Base-by-base conservation (phyloP, 1,139 yeast genomes). In the Scheffersomyces lignicola region DNA sequence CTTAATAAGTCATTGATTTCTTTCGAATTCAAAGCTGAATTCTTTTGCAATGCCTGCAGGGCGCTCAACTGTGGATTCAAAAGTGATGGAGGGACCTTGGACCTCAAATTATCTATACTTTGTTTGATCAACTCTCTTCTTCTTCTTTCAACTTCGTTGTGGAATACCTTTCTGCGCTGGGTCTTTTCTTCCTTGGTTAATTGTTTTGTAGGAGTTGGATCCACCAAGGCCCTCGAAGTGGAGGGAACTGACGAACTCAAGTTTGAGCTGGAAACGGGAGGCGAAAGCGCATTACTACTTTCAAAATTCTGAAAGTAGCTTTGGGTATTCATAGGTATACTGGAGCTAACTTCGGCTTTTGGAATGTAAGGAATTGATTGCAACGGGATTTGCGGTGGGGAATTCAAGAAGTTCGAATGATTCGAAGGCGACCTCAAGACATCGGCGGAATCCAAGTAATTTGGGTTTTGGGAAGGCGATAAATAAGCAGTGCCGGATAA, bases 111-210 rank as follows among this genome's bases (percentile, higher is more conserved):
- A 52, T 82, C 81, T 41, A 84, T 83, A 48, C 83, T 76, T 50
- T 81, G 85, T 54, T 84, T 84, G 45, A 84, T 84, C 47, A 84
- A 63, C 51, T 84, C 94, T 46, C 94, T 69, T 55, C 94, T 70
- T 54, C 90, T 71, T 52, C 92, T 68, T 55, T 84, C 94, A 4
- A 84, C 94, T 1, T 89, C 92, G 52, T 84, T 84, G 52, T 84
- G 94, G 47, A 83, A 79, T 51, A 83, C 90, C 43, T 89, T 65
- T 48, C 90, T 71, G 49, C 92, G 71, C 44, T 75, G 74, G 38
- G 82, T 54, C 49, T 81, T 83, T 39, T 80, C 87, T 41, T 83
- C 92, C 50, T 80, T 80, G n/a, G 78, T 69, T 36, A 83, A 49
- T 49, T 64, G 78, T 55, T 69, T 77, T 35, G 63, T 52, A 32